These are phyloP conservation scores for Chalaropsis ovoidea DNA, from an alignment of 2,329 filamentous ascomycete genomes.

Conservation along the genomic window DNA sequence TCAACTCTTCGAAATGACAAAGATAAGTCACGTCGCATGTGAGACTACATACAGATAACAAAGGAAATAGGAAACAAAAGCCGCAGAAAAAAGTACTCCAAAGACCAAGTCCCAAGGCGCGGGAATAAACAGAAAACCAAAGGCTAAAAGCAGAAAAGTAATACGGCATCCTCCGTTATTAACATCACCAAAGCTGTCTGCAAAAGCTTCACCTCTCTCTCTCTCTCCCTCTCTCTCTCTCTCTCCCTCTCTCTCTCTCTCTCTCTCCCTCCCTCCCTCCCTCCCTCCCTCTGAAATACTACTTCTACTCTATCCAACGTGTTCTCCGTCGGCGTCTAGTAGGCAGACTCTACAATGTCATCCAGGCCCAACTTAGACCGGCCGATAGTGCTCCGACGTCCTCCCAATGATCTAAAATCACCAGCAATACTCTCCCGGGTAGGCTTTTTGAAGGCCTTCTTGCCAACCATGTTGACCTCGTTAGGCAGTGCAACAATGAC, in stretches of 20 bases:
- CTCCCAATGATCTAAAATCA: constrained; percentile 37
- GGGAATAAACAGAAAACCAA: constrained; percentile 17
- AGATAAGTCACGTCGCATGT: too few species aligned
- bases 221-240: background rate
- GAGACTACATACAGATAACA: background rate
- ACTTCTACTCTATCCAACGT: background rate
- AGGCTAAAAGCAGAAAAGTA: constrained; percentile 1
- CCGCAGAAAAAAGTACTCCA: background rate
- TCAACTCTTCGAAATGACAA: too few species aligned
- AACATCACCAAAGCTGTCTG: background rate
- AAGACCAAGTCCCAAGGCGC: background rate
- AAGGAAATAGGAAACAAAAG: background rate
- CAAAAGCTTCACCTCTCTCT: background rate
- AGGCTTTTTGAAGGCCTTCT: constrained; percentile 71
- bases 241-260: background rate
- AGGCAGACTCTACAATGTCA: constrained; percentile 69
- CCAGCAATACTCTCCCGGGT: constrained; percentile 87
- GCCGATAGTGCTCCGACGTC: constrained; percentile 42
- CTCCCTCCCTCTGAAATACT: background rate
- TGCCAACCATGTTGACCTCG: constrained; percentile 95
- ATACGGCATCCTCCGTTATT: background rate
- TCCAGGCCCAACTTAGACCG: constrained; percentile 67
- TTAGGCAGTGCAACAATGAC: constrained; percentile 95
- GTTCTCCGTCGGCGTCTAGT: constrained; percentile 32
- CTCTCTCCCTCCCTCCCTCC: background rate